Evolutionary conservation across 306 rosid species (phyloP), one percentile per base, ranked within the genome.

Genomic region (Trifolium repens): DNA sequence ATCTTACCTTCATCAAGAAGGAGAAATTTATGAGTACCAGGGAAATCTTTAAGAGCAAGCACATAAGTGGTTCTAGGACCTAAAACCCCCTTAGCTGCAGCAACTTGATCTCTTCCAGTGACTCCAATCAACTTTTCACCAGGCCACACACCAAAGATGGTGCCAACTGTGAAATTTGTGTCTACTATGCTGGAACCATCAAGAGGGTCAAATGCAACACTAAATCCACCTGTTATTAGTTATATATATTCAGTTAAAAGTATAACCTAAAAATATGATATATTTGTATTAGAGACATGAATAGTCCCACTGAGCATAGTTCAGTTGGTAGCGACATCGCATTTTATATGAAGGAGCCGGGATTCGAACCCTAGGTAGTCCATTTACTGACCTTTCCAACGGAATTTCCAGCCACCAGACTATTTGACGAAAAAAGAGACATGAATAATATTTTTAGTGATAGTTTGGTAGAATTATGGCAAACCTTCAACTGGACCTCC

Each of bases 161-260:
- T 96, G 57, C 99, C 99, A 2, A 96, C 99, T 10, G 97, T 96
- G 88, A 96, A 96, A 78, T 92, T 96, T 66, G 99, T 96, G 86
- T 96, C 99, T 19, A 96, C 99, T 0, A 96, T 96, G 67, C 99
- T 96, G 8, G 99, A 96, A 1, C 99, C 99, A 79, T 92, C 99
- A n/a, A 96, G 91, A 27, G 99, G 99, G 79, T 96, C 99, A 74
- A 96, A 96, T 62, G 99, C 99, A 81, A 96, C 99, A 79, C 98
- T 96, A 19, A 96, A 96, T 65, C 99, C 99, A 67, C 98, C 99
- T 96, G 88, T 80, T 75, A 26, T 77, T 67, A 19, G 69, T 77
- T 72, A 64, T 62, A 79, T 27, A 82, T 76, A 82, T 55, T 67
- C 73, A 78, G 58, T 55, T 13, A 82, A 58, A 68, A 47, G 63